These are phyloP conservation scores for Annulohypoxylon nitens DNA, from an alignment of 495 filamentous ascomycete genomes.

Conservation along the genomic window DNA sequence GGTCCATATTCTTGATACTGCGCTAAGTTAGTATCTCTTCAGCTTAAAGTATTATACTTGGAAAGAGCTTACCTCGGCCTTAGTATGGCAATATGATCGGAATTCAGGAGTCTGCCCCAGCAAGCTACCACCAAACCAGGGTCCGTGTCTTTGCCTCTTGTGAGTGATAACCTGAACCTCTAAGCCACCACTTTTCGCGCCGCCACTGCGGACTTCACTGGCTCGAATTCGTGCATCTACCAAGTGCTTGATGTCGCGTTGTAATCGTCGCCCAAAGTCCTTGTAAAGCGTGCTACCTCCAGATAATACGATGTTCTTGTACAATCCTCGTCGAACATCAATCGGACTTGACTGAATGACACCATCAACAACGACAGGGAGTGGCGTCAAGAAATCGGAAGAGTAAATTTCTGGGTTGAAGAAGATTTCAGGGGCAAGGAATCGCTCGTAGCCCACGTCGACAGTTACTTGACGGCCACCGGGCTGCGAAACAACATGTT, in stretches of 20 bases:
- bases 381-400: slow-evolving; percentile 95
- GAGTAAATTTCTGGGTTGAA: slow-evolving; percentile 99
- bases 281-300: slow-evolving; percentile 97
- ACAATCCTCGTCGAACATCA: slow-evolving; percentile 94
- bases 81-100: slow-evolving; percentile 98
- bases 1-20: slow-evolving; percentile 95
- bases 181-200: slow-evolving; percentile 90
- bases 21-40: slow-evolving; percentile 29
- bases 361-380: slow-evolving; percentile 92
- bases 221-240: slow-evolving; percentile 74
- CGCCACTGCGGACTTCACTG: slow-evolving; percentile 87
- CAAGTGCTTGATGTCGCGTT: slow-evolving; percentile 94
- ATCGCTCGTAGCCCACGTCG: slow-evolving; percentile 97
- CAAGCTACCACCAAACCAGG: slow-evolving; percentile 97
- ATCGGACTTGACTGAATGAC: slow-evolving; percentile 98
- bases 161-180: slow-evolving; percentile 97
- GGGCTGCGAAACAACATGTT: slow-evolving; percentile 88
- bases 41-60: slow-evolving; percentile 22
- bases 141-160: slow-evolving; percentile 95
- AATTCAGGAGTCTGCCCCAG: slow-evolving; percentile 99
- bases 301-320: slow-evolving; percentile 99
- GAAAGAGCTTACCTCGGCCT: slow-evolving; percentile 72
- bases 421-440: slow-evolving; percentile 98
- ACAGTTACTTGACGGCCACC: slow-evolving; percentile 86
- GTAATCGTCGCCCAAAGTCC: slow-evolving; percentile 94